Conservation (phyloP, 176 grass and related monocot species). For the Lolium rigidum region DNA sequence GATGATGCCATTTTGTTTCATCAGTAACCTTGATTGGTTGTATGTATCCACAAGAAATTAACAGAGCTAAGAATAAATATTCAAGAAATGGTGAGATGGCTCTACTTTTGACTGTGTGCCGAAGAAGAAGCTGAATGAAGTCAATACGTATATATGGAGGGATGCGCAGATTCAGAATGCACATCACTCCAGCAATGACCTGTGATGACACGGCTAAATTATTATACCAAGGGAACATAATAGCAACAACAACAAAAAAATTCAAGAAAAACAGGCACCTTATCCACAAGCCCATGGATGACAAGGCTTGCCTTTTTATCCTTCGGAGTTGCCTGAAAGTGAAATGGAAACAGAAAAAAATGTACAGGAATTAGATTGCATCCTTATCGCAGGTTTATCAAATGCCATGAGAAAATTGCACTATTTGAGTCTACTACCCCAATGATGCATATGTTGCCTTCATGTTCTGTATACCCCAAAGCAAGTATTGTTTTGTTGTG, state of each 20-base stretch:
- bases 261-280: slow-evolving; percentile 56
- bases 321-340: slow-evolving; percentile 85
- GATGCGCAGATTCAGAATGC: slow-evolving; percentile 67
- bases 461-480: slow-evolving; percentile 9
- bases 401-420: slow-evolving; percentile 12
- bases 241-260: slow-evolving; percentile 52
- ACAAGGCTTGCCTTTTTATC: slow-evolving; percentile 96
- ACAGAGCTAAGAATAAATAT: background rate
- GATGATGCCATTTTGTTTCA: slow-evolving; percentile 8
- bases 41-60: slow-evolving; percentile 14
- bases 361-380: background rate
- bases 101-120: slow-evolving; percentile 83
- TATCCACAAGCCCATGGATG: slow-evolving; percentile 93
- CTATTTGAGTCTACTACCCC: slow-evolving; percentile 5
- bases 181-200: slow-evolving; percentile 82
- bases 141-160: slow-evolving; percentile 91
- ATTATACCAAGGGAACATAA: slow-evolving; percentile 28
- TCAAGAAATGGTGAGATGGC: slow-evolving; percentile 24
- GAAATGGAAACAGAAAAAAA: slow-evolving; percentile 21
- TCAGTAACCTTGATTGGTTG: background rate
- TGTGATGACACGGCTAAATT: slow-evolving; percentile 46
- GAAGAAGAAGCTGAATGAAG: slow-evolving; percentile 74
- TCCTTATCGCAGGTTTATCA: background rate
- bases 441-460: background rate
- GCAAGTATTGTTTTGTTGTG: background rate